phyloP scores from a whole-genome alignment of 495 filamentous ascomycete genomes.

The Trypethelium eluteriae region DNA sequence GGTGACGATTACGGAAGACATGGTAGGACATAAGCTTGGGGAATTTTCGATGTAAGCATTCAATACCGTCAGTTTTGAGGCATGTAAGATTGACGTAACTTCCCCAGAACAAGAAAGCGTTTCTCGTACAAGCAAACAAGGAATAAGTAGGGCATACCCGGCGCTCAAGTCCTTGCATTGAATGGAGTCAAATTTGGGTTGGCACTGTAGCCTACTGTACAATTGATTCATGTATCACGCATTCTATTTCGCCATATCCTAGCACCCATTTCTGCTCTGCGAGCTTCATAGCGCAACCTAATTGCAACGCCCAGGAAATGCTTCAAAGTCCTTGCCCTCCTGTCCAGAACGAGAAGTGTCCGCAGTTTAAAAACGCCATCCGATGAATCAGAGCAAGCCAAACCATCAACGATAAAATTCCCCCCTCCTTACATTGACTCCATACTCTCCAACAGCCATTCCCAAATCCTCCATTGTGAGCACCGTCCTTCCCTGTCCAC shows the following conservation, averaged over 20 bases:
- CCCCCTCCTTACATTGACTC: slow-evolving; percentile 90
- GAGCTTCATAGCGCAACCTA: not conserved
- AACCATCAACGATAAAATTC: slow-evolving; percentile 82
- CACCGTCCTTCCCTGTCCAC: slow-evolving; percentile 85
- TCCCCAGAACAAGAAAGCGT: slow-evolving; percentile 69
- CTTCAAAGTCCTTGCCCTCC: not conserved
- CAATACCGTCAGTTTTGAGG: not conserved
- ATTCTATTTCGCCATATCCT: not conserved
- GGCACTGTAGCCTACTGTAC: not conserved
- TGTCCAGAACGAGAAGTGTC: too few relatives aligned
- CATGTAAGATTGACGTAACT: not conserved
- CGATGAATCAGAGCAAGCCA: not conserved
- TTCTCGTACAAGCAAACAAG: slow-evolving; percentile 75
- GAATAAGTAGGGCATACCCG: slow-evolving; percentile 50
- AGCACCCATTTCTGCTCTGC: not conserved
- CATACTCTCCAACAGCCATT: slow-evolving; percentile 95
- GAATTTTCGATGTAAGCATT: slow-evolving; percentile 81
- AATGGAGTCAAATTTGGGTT: not conserved
- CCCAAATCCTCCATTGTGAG: slow-evolving; percentile 98
- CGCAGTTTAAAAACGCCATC: not conserved
- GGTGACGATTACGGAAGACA: slow-evolving; percentile 84
- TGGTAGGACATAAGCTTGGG: slow-evolving; percentile 96
- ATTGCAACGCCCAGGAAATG: not conserved
- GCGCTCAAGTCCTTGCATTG: not conserved
- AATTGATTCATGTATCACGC: not conserved